These are phyloP conservation scores for Paramyrothecium sp. DNA, from an alignment of 2,329 filamentous ascomycete species.

Conservation along the genomic window DNA sequence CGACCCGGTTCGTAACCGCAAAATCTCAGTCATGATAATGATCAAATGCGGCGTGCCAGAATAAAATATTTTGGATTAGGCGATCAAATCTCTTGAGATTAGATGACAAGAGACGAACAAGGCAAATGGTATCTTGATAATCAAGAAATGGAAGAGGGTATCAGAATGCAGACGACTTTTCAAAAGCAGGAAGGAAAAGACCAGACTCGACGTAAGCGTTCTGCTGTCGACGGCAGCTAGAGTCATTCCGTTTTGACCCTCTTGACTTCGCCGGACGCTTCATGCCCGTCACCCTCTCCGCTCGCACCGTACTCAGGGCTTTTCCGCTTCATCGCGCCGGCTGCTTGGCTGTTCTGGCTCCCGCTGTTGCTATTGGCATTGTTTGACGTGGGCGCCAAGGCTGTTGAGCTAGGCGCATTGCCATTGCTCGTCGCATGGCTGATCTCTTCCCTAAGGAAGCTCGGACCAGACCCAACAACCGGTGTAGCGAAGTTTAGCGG, in stretches of 20 bases:
- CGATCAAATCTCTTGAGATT: too few relatives aligned
- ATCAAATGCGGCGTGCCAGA: too few relatives aligned
- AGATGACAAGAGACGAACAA: too few relatives aligned
- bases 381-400: neutral
- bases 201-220: neutral
- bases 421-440: slow-evolving; percentile 15
- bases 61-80: too few relatives aligned
- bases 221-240: neutral
- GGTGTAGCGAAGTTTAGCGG: slow-evolving; percentile 93
- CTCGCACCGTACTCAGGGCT: slow-evolving; percentile 49
- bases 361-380: neutral
- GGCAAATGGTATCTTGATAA: neutral
- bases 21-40: too few relatives aligned
- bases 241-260: slow-evolving; percentile 49
- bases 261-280: slow-evolving; percentile 47
- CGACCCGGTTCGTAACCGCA: neutral
- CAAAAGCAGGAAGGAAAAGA: neutral
- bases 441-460: slow-evolving; percentile 58
- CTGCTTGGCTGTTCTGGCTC: slow-evolving; percentile 19
- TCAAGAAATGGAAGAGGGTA: neutral
- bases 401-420: slow-evolving; percentile 3
- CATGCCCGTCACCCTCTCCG: slow-evolving; percentile 39
- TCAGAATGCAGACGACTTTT: neutral
- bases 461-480: slow-evolving; percentile 58
- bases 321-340: slow-evolving; percentile 44